A percentile compares a stretch with the other conserved stretches of the same genome.
Conservation (phyloP, 306 rosid species). For the Lathyrus tuberosus region DNA sequence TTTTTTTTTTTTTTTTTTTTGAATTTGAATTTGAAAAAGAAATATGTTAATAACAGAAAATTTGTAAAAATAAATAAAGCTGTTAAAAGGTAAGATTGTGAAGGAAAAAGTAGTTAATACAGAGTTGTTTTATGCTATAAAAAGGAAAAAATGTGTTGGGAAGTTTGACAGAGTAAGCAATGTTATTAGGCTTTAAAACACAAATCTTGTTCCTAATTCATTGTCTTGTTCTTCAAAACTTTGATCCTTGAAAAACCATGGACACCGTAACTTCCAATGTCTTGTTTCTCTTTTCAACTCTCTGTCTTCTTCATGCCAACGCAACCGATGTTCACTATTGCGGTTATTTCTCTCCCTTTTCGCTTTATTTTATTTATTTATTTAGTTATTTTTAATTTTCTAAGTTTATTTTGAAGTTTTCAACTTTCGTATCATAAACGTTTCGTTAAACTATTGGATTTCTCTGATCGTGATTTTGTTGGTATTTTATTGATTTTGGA, state of each 20-base stretch:
- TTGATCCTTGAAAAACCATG: conserved; percentile 19
- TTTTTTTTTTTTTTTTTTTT: no score
- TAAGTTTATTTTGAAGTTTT: neutral
- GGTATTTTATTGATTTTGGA: neutral
- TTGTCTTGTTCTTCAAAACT: neutral
- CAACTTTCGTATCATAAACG: neutral
- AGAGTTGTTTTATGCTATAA: no score
- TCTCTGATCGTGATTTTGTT: neutral
- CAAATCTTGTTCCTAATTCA: neutral
- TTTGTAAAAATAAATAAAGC: no score
- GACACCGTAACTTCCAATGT: conserved; percentile 39
- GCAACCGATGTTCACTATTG: conserved; percentile 50
- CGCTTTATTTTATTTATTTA: neutral
- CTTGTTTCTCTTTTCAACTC: conserved; percentile 39
- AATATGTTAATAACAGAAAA: no score
- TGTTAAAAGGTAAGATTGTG: no score
- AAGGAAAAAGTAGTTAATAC: no score
- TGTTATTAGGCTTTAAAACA: no score
- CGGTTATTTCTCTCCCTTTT: conserved; percentile 9
- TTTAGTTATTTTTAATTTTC: neutral
- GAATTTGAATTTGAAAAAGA: no score
- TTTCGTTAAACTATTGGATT: conserved; percentile 9
- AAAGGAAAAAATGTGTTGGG: no score
- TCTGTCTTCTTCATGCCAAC: conserved; percentile 43
- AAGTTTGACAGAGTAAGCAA: no score